A percentile compares a stretch with the other conserved stretches of the same genome.
Evolutionary conservation across 176 grass and related monocot species (phyloP).

Genomic region (Oryza glaberrima): DNA sequence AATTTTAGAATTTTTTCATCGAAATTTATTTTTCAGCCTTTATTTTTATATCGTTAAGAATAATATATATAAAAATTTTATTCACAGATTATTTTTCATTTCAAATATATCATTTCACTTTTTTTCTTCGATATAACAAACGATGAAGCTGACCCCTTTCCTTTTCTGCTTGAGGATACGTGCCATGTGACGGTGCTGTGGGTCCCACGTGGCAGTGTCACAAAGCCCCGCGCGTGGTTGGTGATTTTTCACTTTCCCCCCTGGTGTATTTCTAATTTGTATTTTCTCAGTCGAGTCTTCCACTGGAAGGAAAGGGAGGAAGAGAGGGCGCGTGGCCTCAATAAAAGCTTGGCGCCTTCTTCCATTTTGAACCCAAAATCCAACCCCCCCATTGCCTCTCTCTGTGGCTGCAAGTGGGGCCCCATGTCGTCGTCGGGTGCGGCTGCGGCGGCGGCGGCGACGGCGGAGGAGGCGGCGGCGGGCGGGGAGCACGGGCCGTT

Average conservation of each 20-base stretch:
- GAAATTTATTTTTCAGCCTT: no score
- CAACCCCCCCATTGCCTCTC: no score
- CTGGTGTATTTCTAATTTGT: not conserved
- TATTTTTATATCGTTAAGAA: no score
- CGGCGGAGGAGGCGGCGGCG: constrained; percentile 17
- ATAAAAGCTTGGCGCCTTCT: constrained; percentile 44
- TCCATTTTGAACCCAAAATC: not conserved
- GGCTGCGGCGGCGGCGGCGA: not conserved
- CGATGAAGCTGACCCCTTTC: no score
- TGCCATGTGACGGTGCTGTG: no score
- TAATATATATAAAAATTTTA: no score
- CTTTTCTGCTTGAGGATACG: constrained; percentile 23
- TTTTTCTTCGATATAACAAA: no score
- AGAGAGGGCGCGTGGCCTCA: not conserved
- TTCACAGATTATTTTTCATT: no score
- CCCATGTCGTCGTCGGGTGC: constrained; percentile 40
- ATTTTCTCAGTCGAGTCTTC: not conserved
- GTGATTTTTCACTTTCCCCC: not conserved
- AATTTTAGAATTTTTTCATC: no score
- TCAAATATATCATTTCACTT: no score
- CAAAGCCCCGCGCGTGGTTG: not conserved
- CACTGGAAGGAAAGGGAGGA: not conserved
- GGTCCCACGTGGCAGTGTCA: not conserved
- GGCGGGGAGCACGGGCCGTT: constrained; percentile 51
- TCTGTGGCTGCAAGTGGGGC: constrained; percentile 26